phyloP scores from a whole-genome alignment of 805 yeast genomes.

The Zygosaccharomyces lentus region DNA sequence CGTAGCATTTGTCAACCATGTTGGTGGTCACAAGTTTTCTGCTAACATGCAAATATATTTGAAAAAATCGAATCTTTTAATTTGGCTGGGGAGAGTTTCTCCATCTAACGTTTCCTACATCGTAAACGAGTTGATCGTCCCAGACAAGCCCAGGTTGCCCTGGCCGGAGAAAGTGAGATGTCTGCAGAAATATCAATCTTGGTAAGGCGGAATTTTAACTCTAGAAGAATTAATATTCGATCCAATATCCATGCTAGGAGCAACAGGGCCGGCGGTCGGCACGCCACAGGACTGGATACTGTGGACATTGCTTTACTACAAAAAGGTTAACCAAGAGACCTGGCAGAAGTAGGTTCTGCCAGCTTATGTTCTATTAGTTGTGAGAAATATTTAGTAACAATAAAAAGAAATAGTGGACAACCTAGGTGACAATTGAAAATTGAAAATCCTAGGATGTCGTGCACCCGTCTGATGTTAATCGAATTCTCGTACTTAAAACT shows the following conservation, averaged over 20 bases:
- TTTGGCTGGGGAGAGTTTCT: conserved; percentile 84
- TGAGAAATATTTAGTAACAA: too few species aligned
- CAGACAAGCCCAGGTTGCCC: conserved; percentile 65
- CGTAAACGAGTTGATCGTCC: conserved; percentile 67
- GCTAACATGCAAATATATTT: conserved; percentile 82
- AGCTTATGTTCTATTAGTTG: too few species aligned
- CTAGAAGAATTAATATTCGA: neutral
- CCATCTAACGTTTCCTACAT: conserved; percentile 74
- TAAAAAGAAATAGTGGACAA: neutral
- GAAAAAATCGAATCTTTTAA: conserved; percentile 45
- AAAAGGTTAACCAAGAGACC: too few species aligned
- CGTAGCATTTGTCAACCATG: conserved; percentile 73
- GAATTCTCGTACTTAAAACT: conserved; percentile 2
- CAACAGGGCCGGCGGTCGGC: neutral
- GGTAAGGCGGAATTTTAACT: conserved; percentile 17
- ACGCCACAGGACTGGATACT: too few species aligned
- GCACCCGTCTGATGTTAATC: too few species aligned
- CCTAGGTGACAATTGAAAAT: too few species aligned
- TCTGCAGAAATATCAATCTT: conserved; percentile 42
- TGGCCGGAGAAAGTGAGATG: conserved; percentile 58
- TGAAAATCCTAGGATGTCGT: too few species aligned
- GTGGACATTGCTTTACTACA: too few species aligned
- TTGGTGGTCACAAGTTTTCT: conserved; percentile 94
- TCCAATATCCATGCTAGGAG: neutral
- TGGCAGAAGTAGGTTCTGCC: too few species aligned